phyloP scores from a whole-genome alignment of 1,139 yeast genomes.

The Cylindricascospora bacillispora region DNA sequence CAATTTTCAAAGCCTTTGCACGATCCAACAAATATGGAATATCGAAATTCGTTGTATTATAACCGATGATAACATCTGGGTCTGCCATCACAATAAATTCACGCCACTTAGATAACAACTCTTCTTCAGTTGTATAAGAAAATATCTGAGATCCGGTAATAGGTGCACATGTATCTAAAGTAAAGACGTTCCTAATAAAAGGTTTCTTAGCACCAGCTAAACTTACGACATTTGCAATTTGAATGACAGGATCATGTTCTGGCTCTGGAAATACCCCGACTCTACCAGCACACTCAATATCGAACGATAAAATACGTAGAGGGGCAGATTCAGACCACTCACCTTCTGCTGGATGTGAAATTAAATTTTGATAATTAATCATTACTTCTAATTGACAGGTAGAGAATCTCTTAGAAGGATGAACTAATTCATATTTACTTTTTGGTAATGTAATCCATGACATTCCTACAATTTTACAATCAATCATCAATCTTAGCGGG shows the following conservation, averaged over 20 bases:
- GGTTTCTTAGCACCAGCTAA: conserved; percentile 65
- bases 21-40: conserved; percentile 85
- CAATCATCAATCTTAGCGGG: conserved; percentile 78
- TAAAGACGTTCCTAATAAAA: conserved; percentile 86
- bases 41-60: conserved; percentile 90
- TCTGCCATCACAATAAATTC: conserved; percentile 74
- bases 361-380: conserved; percentile 52
- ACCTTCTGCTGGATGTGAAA: conserved; percentile 82
- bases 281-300: conserved; percentile 97
- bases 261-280: conserved; percentile 96
- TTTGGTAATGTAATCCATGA: conserved; percentile 90
- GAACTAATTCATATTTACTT: conserved; percentile 45
- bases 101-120: conserved; percentile 76
- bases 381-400: conserved; percentile 77
- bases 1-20: conserved; percentile 58
- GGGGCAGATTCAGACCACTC: conserved; percentile 94
- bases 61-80: conserved; percentile 95
- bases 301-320: conserved; percentile 81
- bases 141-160: conserved; percentile 89
- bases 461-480: conserved; percentile 89
- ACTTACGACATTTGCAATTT: conserved; percentile 89
- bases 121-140: conserved; percentile 62
- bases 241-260: conserved; percentile 85
- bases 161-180: conserved; percentile 81
- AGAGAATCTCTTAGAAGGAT: conserved; percentile 36